Evolutionary conservation across 345 rosid genomes (phyloP).

Genomic region (Geranium brycei): DNA sequence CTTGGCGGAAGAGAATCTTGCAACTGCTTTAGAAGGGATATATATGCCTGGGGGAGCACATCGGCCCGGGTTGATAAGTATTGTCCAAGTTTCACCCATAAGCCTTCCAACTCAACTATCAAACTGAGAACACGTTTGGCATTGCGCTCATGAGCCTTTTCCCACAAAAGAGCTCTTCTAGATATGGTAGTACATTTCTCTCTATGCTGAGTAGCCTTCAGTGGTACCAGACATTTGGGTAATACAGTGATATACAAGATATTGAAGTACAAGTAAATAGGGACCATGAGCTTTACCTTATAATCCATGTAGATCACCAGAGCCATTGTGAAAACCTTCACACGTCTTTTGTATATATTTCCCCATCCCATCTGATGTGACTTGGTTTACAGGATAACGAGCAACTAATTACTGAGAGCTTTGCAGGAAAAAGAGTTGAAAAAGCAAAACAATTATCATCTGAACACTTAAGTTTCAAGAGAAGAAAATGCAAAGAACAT

Average conservation of each 20-base stretch:
- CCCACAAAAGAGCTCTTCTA: conserved; percentile 52
- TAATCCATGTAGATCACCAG: conserved; percentile 66
- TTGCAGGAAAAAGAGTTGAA: not conserved
- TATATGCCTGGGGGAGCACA: conserved; percentile 79
- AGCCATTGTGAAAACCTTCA: conserved; percentile 65
- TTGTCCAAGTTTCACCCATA: conserved; percentile 95
- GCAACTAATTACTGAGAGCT: not conserved
- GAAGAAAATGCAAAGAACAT: not conserved
- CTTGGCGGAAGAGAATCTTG: conserved; percentile 99
- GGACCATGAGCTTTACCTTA: conserved; percentile 42
- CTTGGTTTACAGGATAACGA: not conserved
- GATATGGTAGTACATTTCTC: conserved; percentile 57
- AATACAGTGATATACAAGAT: conserved; percentile 2
- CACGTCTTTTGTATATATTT: conserved; percentile 51
- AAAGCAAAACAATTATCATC: no score
- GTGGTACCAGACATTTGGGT: not conserved
- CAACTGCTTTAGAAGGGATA: conserved; percentile 62
- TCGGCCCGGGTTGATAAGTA: conserved; percentile 94
- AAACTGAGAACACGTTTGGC: conserved; percentile 63
- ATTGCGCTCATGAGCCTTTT: conserved; percentile 76
- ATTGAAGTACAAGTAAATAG: conserved; percentile 1
- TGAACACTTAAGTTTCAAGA: no score
- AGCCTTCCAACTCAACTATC: conserved; percentile 68
- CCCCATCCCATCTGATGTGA: conserved; percentile 57
- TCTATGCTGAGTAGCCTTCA: conserved; percentile 62